Evolutionary conservation across 2,329 filamentous ascomycete species (phyloP), one percentile per base, ranked within the genome.

Genomic region (Orbilia quercus): DNA sequence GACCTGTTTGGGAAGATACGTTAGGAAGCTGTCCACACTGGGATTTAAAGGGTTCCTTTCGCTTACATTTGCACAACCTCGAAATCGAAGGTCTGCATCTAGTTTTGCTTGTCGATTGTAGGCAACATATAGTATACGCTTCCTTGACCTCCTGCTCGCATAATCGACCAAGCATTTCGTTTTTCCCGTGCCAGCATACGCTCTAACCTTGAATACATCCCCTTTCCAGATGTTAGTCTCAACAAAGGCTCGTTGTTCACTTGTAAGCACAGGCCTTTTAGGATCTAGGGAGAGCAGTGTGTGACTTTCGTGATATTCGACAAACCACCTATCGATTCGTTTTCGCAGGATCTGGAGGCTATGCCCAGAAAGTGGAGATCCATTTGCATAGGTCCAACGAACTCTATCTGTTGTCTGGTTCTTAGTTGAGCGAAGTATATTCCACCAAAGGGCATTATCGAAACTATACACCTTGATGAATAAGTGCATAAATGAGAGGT

Each of bases 101-200:
- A 50, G 28, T 36, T 69, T 67, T n/a, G 70, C 70, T 14, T 40
- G 31, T 47, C 28, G 63, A 20, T 74, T 74, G 22, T 74, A 74
- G 22, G 70, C 70, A 11, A 74, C 63, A 23, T 74, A 74, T 28
- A 74, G 45, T 4, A 74, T 63, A 14, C 50, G 38, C 31, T 67
- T 54, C 1, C 45, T 23, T 7, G 70, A 63, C 16, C 70, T 42
- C 18, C 54, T 51, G 16, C 57, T 76, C 0, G 76, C 75, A 58
- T 77, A 77, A 51, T 77, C 76, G 11, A 73, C 62, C 9, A 77
- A 64, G 57, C 76, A 74, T 53, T 75, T 76, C 0, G 76, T 77
- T 59, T 77, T 77, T 31, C 76, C 76, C 1, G 76, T 77, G n/a
- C 76, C 76, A 3, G 75, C 76, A 42, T 75, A 77, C 11, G 76